Evolutionary conservation across 1,284 basidiomycete genomes (phyloP).

Genomic region (Cryptococcus wingfieldii): DNA sequence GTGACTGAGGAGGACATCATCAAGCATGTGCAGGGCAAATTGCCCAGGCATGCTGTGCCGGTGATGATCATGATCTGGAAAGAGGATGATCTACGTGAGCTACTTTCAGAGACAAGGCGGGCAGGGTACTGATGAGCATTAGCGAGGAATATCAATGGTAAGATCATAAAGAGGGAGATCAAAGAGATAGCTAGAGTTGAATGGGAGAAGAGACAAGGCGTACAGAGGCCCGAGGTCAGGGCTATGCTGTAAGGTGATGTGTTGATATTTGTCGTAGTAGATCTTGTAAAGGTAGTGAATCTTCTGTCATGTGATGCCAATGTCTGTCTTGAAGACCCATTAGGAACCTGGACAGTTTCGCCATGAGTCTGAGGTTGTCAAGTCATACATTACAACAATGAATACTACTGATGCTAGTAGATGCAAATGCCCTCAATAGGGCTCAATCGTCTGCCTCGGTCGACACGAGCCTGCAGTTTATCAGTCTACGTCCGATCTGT

Average conservation of each 20-base stretch:
- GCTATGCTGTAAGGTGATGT: constrained; percentile 8
- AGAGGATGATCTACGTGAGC: constrained; percentile 26
- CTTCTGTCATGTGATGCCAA: background rate
- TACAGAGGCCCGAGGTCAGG: background rate
- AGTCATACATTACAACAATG: background rate
- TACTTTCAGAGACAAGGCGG: background rate
- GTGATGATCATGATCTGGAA: constrained; percentile 21
- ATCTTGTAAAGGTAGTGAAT: no score
- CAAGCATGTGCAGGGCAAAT: constrained; percentile 7
- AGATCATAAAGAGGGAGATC: constrained; percentile 34
- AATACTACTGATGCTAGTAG: background rate
- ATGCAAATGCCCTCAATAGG: background rate
- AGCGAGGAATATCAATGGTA: constrained; percentile 39
- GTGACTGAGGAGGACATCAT: constrained; percentile 17
- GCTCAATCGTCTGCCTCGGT: background rate
- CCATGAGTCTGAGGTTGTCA: background rate
- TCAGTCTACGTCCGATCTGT: background rate
- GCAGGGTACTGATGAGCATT: background rate
- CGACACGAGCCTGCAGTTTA: constrained; percentile 1
- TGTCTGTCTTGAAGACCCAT: background rate
- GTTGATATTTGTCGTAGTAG: no score
- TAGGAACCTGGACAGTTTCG: background rate
- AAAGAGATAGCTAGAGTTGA: constrained; percentile 20
- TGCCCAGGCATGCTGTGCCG: constrained; percentile 26
- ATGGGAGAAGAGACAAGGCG: constrained; percentile 18